Evolutionary conservation across 2,329 filamentous ascomycete genomes (phyloP), one percentile per base, ranked within the genome.

Genomic region (Colletotrichum viniferum): DNA sequence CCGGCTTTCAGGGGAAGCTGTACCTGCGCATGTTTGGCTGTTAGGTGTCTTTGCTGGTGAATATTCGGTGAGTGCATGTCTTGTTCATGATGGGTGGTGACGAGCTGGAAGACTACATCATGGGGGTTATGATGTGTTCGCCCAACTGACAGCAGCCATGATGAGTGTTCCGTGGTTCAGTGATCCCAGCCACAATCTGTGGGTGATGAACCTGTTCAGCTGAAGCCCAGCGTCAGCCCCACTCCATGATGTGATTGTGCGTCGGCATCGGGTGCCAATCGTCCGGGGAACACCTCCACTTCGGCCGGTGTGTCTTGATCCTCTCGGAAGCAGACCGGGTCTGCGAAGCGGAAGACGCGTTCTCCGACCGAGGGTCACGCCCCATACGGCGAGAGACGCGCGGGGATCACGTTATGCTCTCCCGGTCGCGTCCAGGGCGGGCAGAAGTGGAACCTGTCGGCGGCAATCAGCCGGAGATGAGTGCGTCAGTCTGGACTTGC

Each of bases 1-100:
- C 73, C 69, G 62, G 26, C 38, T n/a, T 21, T 38, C 69, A 73
- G 67, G 73, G 73, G 73, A 32, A 26, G 58, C 30, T 26, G 38
- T 4, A 14, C 12, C 10, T 18, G 28, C 26, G 14, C 38, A 68
- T 13, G 9, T 32, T 18, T 34, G 18, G n/a, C 43, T 21, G 43
- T 38, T 21, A 3, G 34, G 21, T 30, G 26, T 32, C 30, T 34
- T 32, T 24, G 16, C 14, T 28, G n/a, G 32, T n/a, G 16, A 61
- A 30, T 61, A 6, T 30, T 18, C 18, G 18, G 18, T 34, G 26
- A 21, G 18, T n/a, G 18, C 14, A 12, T 9, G 58, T 14, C 26
- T 61, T 9, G 58, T 61, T 32, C 26, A 30, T 34, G 14, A 61
- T 61, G 58, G 34, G 10, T 16, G 43, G 13, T 32, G 16, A 26